Evolutionary conservation across 768 basidiomycete genomes (phyloP).

Genomic region (Suillus discolor): DNA sequence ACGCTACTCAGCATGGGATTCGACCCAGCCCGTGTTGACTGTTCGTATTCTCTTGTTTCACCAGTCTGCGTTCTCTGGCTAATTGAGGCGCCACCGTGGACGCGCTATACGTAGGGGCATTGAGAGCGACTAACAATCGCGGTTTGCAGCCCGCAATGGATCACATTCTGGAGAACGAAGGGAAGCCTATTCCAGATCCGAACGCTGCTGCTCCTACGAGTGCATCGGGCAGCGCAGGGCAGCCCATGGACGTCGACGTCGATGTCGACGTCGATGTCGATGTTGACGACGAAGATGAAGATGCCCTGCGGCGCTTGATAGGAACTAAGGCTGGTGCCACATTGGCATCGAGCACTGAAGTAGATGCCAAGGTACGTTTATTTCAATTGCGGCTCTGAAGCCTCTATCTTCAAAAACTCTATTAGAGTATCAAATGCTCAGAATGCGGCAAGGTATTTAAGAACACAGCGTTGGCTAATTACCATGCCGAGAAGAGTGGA

Average conservation of each 20-base stretch:
- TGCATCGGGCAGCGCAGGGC: slow-evolving; percentile 19
- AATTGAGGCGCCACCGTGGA: slow-evolving; percentile 1
- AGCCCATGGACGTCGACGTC: slow-evolving; percentile 57
- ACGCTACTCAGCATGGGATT: slow-evolving; percentile 87
- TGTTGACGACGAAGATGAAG: slow-evolving; percentile 74
- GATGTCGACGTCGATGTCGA: too few relatives aligned
- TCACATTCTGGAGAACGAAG: slow-evolving; percentile 80
- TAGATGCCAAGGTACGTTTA: slow-evolving; percentile 64
- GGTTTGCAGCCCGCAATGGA: slow-evolving; percentile 94
- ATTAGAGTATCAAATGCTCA: slow-evolving; percentile 80
- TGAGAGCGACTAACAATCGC: slow-evolving; percentile 79
- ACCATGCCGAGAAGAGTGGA: slow-evolving; percentile 93
- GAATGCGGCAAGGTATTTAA: slow-evolving; percentile 85
- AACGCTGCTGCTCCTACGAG: slow-evolving; percentile 31
- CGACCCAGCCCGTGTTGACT: slow-evolving; percentile 80
- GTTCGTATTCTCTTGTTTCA: slow-evolving; percentile 46
- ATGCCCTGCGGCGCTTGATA: slow-evolving; percentile 54
- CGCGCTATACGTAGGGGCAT: slow-evolving; percentile 66
- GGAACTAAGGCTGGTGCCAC: slow-evolving; percentile 35
- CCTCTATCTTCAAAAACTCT: not conserved
- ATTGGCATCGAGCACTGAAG: slow-evolving; percentile 29
- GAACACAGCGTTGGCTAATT: slow-evolving; percentile 87
- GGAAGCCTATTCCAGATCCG: slow-evolving; percentile 71
- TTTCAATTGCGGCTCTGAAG: not conserved
- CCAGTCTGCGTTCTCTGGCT: slow-evolving; percentile 1